Percentiles rank a stretch among this genome's conserved stretches.
Conservation (phyloP, 495 filamentous ascomycete species). For the Aspergillus hancockii region DNA sequence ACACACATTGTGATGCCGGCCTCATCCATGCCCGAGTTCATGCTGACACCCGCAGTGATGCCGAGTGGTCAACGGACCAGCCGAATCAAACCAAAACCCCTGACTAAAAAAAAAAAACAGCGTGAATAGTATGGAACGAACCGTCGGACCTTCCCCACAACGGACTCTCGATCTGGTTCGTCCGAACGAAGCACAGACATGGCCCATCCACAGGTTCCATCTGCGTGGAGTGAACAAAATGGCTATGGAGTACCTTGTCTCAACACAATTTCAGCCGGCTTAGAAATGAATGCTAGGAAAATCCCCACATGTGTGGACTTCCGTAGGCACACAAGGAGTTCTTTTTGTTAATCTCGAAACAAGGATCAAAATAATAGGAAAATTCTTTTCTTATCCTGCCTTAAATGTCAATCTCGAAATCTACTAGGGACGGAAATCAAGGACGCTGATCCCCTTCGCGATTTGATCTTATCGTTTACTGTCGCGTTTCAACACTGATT, state of each 20-base stretch:
- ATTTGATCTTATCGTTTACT: not conserved
- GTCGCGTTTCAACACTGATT: not conserved
- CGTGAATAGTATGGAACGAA: slow-evolving; percentile 5
- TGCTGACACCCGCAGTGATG: not conserved
- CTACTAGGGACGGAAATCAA: not conserved
- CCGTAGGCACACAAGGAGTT: not conserved
- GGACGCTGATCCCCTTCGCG: not conserved
- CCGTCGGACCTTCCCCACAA: slow-evolving; percentile 11
- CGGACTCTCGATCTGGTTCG: slow-evolving; percentile 14
- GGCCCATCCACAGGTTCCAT: slow-evolving; percentile 6
- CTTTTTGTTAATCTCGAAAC: not conserved
- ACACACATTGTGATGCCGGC: not conserved
- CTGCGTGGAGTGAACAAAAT: not conserved
- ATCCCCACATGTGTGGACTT: not conserved
- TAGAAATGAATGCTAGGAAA: not conserved
- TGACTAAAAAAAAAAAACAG: not conserved
- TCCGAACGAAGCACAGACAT: slow-evolving; percentile 8
- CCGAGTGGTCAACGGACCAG: not conserved
- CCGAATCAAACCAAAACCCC: not conserved
- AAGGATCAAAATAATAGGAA: not conserved
- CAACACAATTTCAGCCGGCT: not conserved
- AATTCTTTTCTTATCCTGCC: not conserved
- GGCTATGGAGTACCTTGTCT: not conserved
- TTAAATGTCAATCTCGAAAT: not conserved
- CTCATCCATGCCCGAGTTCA: not conserved